phyloP scores from a whole-genome alignment of 2,329 filamentous ascomycete species.

The Aspergillus carbonarius region DNA sequence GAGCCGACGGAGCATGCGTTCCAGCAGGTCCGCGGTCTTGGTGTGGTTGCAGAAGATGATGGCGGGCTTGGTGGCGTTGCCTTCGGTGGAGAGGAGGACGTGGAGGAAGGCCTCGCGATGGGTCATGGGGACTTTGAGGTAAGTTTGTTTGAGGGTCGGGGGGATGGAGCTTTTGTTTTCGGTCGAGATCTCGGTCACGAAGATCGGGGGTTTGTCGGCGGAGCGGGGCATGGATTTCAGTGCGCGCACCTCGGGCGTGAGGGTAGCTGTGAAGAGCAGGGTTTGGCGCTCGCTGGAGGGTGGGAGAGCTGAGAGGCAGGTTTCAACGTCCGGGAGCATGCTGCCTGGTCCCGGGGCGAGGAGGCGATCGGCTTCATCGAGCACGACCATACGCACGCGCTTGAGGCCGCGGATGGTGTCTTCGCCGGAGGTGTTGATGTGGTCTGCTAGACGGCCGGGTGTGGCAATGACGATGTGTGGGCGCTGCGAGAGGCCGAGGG shows the following conservation, averaged over 20 bases:
- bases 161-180: slow-evolving; percentile 71
- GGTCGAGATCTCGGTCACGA: slow-evolving; percentile 81
- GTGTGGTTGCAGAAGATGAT: slow-evolving; percentile 97
- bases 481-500: slow-evolving; percentile 74
- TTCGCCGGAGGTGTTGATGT: slow-evolving; percentile 85
- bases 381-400: slow-evolving; percentile 79
- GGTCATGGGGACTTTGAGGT: slow-evolving; percentile 83
- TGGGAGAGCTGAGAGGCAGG: slow-evolving; percentile 79
- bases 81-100: slow-evolving; percentile 75
- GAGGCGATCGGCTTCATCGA: slow-evolving; percentile 93
- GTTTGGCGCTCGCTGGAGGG: slow-evolving; percentile 80
- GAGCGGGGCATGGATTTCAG: slow-evolving; percentile 74
- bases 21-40: slow-evolving; percentile 80
- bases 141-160: slow-evolving; percentile 75
- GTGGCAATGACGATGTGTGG: slow-evolving; percentile 95
- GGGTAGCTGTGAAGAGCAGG: slow-evolving; percentile 90
- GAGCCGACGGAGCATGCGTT: slow-evolving; percentile 81
- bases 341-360: slow-evolving; percentile 72
- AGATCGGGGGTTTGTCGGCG: slow-evolving; percentile 71
- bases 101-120: slow-evolving; percentile 96
- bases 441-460: slow-evolving; percentile 87
- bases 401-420: slow-evolving; percentile 83
- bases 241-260: slow-evolving; percentile 87
- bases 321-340: slow-evolving; percentile 93
- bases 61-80: slow-evolving; percentile 70